phyloP scores from a whole-genome alignment of 2,329 filamentous ascomycete genomes.

The Cladosporium velox region DNA sequence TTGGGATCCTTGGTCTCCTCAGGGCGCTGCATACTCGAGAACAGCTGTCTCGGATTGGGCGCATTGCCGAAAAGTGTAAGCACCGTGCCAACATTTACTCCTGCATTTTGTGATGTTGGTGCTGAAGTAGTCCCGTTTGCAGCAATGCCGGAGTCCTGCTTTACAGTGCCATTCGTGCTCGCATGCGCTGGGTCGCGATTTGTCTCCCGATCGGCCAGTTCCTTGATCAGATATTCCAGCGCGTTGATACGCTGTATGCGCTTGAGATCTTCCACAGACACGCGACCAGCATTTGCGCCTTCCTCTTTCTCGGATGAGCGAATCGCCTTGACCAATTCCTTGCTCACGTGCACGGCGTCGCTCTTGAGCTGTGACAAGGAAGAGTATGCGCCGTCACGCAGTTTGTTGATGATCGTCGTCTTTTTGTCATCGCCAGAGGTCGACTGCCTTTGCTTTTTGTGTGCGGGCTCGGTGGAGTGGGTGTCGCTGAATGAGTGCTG shows the following conservation, averaged over 20 bases:
- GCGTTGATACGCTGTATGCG: constrained; percentile 35
- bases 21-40: constrained; percentile 74
- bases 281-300: constrained; percentile 26
- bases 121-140: constrained; percentile 22
- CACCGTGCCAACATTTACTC: constrained; percentile 56
- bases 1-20: constrained; percentile 5
- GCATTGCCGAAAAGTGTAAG: constrained; percentile 77
- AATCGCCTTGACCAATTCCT: constrained; percentile 39
- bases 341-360: constrained; percentile 45
- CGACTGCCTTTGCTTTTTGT: constrained; percentile 49
- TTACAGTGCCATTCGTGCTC: constrained; percentile 15
- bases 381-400: constrained; percentile 43
- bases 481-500: constrained; percentile 40
- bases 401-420: constrained; percentile 41
- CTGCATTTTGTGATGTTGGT: neutral
- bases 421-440: constrained; percentile 33
- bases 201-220: constrained; percentile 35
- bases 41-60: constrained; percentile 73
- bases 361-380: constrained; percentile 45
- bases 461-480: constrained; percentile 42
- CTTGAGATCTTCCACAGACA: constrained; percentile 42
- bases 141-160: constrained; percentile 25
- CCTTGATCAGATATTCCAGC: constrained; percentile 33
- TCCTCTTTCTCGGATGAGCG: constrained; percentile 14
- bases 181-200: constrained; percentile 23